These are phyloP conservation scores for Aphanoascus verrucosus DNA, from an alignment of 2,329 filamentous ascomycete species.

Conservation along the genomic window DNA sequence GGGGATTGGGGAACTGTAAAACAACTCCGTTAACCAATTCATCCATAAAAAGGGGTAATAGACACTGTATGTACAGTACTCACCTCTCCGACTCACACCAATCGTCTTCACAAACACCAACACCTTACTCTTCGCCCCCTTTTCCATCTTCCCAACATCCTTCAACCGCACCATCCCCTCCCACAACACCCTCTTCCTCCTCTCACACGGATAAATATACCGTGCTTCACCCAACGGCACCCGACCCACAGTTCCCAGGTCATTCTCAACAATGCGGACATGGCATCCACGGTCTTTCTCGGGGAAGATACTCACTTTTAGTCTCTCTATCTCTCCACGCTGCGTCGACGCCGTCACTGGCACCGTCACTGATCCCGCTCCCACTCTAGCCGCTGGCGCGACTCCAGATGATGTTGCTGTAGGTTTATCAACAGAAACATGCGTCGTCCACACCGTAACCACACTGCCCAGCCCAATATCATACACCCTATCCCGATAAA, in stretches of 20 bases:
- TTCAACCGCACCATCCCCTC: slow-evolving; percentile 39
- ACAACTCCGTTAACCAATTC: not conserved
- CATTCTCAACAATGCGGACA: slow-evolving; percentile 25
- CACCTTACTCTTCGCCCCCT: slow-evolving; percentile 33
- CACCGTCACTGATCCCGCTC: no score
- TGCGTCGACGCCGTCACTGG: not conserved
- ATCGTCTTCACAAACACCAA: slow-evolving; percentile 44
- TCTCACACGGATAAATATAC: no score
- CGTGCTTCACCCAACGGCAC: slow-evolving; percentile 29
- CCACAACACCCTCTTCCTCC: slow-evolving; percentile 2
- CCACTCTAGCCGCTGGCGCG: no score
- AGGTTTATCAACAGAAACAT: slow-evolving; percentile 29
- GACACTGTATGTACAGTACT: not conserved
- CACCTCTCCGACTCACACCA: slow-evolving; percentile 38
- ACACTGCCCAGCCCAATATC: slow-evolving; percentile 25
- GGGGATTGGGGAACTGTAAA: slow-evolving; percentile 37
- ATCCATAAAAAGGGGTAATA: no score
- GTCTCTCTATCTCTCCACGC: not conserved
- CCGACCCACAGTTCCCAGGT: slow-evolving; percentile 34
- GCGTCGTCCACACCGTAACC: slow-evolving; percentile 42
- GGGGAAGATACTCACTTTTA: slow-evolving; percentile 43
- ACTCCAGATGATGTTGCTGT: not conserved
- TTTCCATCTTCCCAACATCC: slow-evolving; percentile 37
- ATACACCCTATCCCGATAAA: slow-evolving; percentile 21
- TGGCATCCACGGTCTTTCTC: slow-evolving; percentile 41